Conservation (phyloP, 768 basidiomycete genomes). For the Candolleomyces aberdarensis region DNA sequence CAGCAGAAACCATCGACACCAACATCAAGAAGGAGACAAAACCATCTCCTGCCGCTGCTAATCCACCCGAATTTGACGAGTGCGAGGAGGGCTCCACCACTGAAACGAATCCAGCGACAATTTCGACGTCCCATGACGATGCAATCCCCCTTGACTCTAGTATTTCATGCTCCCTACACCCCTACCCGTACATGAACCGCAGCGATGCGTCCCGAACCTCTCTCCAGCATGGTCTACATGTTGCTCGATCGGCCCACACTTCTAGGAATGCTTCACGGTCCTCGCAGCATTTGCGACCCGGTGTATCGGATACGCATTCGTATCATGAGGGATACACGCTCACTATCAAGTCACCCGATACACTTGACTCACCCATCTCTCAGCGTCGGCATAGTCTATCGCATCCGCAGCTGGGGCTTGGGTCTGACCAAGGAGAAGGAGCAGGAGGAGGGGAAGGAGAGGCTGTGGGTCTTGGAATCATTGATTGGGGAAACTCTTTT, state of each 20-base stretch:
- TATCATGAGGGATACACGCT: background rate
- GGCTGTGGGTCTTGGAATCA: too few species aligned
- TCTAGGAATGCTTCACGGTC: slow-evolving; percentile 2
- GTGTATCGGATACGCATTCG: background rate
- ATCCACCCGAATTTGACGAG: background rate
- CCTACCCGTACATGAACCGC: slow-evolving; percentile 5
- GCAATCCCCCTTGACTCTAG: slow-evolving; percentile 6
- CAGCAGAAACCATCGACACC: background rate
- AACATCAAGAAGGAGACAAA: background rate
- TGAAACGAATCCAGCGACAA: background rate
- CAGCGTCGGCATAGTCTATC: slow-evolving; percentile 7
- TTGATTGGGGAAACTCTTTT: too few species aligned
- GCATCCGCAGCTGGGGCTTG: slow-evolving; percentile 1
- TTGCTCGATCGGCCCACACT: slow-evolving; percentile 1
- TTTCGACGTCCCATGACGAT: background rate
- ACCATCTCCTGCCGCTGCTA: background rate
- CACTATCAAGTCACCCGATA: background rate
- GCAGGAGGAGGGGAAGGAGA: background rate
- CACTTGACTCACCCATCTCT: background rate
- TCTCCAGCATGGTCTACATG: background rate
- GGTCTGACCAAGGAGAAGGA: background rate
- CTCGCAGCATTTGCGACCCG: background rate
- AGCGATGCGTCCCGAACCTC: background rate
- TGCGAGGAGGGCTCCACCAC: background rate
- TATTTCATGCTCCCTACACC: slow-evolving; percentile 12